A percentile compares a stretch with the other conserved stretches of the same genome.
These are phyloP conservation scores for Penicillium arizonense DNA, from an alignment of 495 filamentous ascomycete genomes.

Conservation along the genomic window DNA sequence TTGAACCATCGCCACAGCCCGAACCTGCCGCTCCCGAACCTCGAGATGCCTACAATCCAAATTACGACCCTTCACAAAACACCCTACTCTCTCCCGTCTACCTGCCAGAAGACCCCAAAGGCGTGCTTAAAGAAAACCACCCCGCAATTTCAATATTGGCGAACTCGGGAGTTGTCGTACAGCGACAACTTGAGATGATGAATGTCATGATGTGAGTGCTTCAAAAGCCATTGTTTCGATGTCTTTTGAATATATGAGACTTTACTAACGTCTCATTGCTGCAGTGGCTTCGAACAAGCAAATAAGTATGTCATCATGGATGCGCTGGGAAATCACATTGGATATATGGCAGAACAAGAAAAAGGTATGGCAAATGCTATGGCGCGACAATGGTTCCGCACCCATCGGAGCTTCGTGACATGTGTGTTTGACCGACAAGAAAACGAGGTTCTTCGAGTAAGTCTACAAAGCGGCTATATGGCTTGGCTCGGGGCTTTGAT, in stretches of 20 bases:
- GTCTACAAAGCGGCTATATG: slow-evolving; percentile 3
- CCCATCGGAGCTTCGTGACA: slow-evolving; percentile 66
- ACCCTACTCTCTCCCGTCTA: slow-evolving; percentile 53
- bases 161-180: slow-evolving; percentile 64
- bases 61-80: slow-evolving; percentile 44
- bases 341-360: slow-evolving; percentile 68
- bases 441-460: slow-evolving; percentile 61
- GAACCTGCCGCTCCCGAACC: slow-evolving; percentile 7
- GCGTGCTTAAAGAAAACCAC: slow-evolving; percentile 59
- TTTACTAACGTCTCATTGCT: slow-evolving; percentile 3
- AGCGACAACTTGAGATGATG: slow-evolving; percentile 67
- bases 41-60: slow-evolving; percentile 14
- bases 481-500: not conserved
- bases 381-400: slow-evolving; percentile 62
- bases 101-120: slow-evolving; percentile 62
- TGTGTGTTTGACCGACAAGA: slow-evolving; percentile 68
- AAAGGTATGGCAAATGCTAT: slow-evolving; percentile 57
- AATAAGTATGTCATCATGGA: slow-evolving; percentile 73
- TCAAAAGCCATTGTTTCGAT: not conserved
- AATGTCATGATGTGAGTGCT: slow-evolving; percentile 59
- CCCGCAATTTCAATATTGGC: slow-evolving; percentile 57
- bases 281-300: slow-evolving; percentile 66
- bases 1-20: slow-evolving; percentile 4
- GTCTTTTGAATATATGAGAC: not conserved
- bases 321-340: slow-evolving; percentile 65